Conservation (phyloP, 2,329 filamentous ascomycete genomes). For the Colletotrichum tropicale region DNA sequence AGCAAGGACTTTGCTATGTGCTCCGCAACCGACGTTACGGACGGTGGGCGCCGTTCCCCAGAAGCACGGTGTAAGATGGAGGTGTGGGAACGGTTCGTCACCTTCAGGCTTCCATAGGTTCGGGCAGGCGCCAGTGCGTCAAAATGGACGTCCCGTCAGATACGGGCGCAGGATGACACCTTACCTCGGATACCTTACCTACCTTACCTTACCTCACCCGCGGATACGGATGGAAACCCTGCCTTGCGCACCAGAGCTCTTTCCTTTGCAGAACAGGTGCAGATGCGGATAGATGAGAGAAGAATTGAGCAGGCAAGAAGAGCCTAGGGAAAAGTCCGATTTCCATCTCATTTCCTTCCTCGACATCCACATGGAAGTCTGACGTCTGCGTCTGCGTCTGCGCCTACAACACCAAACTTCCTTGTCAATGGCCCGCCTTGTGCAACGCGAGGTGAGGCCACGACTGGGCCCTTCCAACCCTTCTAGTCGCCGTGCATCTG, state of each 20-base stretch:
- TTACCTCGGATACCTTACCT: background rate
- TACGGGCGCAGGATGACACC: background rate
- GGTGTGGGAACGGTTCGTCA: background rate
- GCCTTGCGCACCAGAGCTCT: background rate
- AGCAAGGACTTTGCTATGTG: background rate
- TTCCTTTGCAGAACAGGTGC: background rate
- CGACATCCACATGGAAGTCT: background rate
- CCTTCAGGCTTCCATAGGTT: background rate
- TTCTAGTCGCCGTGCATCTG: background rate
- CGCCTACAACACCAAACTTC: background rate
- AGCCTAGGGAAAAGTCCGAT: background rate
- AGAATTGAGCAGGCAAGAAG: background rate
- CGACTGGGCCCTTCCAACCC: background rate
- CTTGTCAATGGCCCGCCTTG: background rate
- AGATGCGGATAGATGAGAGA: background rate
- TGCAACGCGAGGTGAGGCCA: slow-evolving; percentile 4
- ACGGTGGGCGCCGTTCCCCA: background rate
- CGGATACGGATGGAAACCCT: background rate
- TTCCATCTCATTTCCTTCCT: background rate
- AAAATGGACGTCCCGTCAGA: background rate
- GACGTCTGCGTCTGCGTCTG: background rate
- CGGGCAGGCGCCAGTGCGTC: background rate
- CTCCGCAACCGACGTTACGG: background rate
- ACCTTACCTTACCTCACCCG: background rate
- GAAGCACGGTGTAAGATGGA: background rate